phyloP scores from a whole-genome alignment of 768 basidiomycete species.

The Termitomyces sp. region DNA sequence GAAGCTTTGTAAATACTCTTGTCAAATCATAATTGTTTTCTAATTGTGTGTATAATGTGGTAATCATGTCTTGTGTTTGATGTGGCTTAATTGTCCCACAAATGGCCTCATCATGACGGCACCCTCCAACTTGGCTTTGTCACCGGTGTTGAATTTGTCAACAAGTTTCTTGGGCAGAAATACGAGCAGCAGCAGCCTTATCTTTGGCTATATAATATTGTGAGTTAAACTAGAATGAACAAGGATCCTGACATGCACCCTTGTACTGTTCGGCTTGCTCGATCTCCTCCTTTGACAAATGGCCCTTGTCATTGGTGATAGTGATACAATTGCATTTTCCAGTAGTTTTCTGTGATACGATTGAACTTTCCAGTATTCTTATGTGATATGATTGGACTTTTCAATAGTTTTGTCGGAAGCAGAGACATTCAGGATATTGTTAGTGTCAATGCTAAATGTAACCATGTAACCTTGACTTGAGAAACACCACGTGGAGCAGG shows the following conservation, averaged over 20 bases:
- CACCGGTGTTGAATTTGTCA: conserved; percentile 80
- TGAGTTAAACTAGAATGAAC: neutral
- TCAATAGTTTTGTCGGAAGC: conserved; percentile 96
- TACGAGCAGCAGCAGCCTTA: conserved; percentile 80
- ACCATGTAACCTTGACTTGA: conserved; percentile 94
- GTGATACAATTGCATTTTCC: too few species aligned
- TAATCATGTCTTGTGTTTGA: too few species aligned
- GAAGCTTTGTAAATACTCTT: too few species aligned
- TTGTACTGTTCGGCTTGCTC: conserved; percentile 97
- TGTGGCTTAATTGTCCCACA: too few species aligned
- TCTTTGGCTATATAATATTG: conserved; percentile 59
- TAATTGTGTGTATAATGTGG: too few species aligned
- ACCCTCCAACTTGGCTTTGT: conserved; percentile 80
- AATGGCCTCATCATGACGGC: conserved; percentile 83
- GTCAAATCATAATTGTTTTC: too few species aligned
- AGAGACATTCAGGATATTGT: conserved; percentile 94
- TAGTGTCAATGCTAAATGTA: conserved; percentile 98
- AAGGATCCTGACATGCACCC: conserved; percentile 31
- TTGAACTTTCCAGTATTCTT: too few species aligned
- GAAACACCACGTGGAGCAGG: conserved; percentile 98
- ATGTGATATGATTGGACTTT: conserved; percentile 91
- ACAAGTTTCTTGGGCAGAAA: conserved; percentile 77
- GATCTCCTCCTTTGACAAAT: conserved; percentile 95
- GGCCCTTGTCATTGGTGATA: conserved; percentile 96
- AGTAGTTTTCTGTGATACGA: too few species aligned